Conservation (phyloP, 306 rosid genomes). For the Glycine soja region DNA sequence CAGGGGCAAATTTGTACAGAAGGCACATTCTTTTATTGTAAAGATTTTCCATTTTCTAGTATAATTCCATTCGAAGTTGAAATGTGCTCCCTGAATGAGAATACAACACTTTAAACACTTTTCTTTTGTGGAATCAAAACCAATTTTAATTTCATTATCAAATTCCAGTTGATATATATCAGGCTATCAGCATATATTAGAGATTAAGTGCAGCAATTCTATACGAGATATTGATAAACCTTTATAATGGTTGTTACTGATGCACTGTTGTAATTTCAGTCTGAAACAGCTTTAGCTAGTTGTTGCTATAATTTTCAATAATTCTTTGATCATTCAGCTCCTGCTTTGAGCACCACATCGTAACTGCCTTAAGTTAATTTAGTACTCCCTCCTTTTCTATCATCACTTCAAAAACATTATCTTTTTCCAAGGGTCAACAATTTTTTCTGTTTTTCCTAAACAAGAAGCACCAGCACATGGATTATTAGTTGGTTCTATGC, state of each 20-base stretch:
- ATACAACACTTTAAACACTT: neutral
- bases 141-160: no score
- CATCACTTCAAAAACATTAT: neutral
- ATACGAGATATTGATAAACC: no score
- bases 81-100: neutral
- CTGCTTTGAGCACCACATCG: neutral
- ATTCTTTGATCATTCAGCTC: neutral
- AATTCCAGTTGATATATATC: no score
- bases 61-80: no score
- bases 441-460: neutral
- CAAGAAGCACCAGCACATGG: neutral
- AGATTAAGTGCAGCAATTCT: no score
- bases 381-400: neutral
- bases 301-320: neutral
- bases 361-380: neutral
- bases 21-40: neutral
- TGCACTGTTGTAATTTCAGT: neutral
- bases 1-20: slow-evolving; percentile 27
- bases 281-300: neutral
- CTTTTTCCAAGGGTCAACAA: neutral
- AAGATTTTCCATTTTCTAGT: neutral
- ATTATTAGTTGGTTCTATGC: neutral
- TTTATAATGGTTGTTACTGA: neutral
- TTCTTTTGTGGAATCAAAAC: no score
- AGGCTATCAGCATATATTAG: no score